phyloP scores from a whole-genome alignment of 139 green algal genomes.

The Closterium sp. region DNA sequence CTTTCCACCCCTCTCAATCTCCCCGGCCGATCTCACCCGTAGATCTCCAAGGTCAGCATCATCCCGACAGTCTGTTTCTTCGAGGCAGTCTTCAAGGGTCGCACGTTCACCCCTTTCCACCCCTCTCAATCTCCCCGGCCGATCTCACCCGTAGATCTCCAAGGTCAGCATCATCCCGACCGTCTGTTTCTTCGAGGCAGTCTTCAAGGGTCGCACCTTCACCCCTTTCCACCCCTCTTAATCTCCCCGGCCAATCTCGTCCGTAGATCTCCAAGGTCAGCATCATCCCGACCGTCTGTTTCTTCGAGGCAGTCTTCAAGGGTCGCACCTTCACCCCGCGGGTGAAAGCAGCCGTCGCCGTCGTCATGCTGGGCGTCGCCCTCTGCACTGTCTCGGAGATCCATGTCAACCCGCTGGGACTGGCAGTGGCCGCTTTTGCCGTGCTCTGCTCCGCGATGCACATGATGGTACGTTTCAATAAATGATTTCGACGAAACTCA shows the following conservation, averaged over 20 bases:
- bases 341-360: slow-evolving; percentile 74
- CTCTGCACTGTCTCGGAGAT: slow-evolving; percentile 46
- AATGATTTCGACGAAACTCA: too few relatives aligned
- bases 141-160: slow-evolving; percentile 61
- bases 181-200: slow-evolving; percentile 77
- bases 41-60: slow-evolving; percentile 91
- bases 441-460: slow-evolving; percentile 59
- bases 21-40: neutral
- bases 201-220: slow-evolving; percentile 62
- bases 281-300: slow-evolving; percentile 88
- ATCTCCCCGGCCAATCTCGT: too few relatives aligned
- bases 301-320: slow-evolving; percentile 74
- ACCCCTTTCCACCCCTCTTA: slow-evolving; percentile 43
- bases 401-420: slow-evolving; percentile 53
- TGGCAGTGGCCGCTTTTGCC: slow-evolving; percentile 72
- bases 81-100: slow-evolving; percentile 67
- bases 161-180: slow-evolving; percentile 96
- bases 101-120: slow-evolving; percentile 58
- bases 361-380: slow-evolving; percentile 43
- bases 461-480: neutral
- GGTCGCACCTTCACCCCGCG: slow-evolving; percentile 63
- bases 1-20: neutral
- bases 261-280: slow-evolving; percentile 84
- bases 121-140: too few relatives aligned
- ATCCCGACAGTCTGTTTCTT: slow-evolving; percentile 87